Evolutionary conservation across 1,284 basidiomycete species (phyloP).

Genomic region (Cryptococcus sp.): DNA sequence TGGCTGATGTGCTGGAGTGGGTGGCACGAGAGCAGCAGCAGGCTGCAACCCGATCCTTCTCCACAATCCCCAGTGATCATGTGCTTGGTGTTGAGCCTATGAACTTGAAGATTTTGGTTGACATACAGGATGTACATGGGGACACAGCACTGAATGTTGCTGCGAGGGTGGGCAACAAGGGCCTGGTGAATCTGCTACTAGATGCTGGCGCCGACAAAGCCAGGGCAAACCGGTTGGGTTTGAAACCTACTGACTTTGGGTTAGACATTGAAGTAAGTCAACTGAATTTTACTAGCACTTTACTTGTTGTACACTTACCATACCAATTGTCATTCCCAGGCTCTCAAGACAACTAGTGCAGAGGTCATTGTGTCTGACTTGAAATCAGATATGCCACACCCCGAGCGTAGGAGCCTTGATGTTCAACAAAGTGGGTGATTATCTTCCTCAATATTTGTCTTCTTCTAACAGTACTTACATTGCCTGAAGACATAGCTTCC

Average conservation of each 20-base stretch:
- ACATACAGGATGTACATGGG: constrained; percentile 92
- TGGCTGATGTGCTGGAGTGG: constrained; percentile 76
- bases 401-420: constrained; percentile 83
- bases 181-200: constrained; percentile 78
- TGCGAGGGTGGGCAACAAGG: constrained; percentile 86
- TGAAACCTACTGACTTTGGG: constrained; percentile 90
- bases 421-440: constrained; percentile 69
- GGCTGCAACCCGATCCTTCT: constrained; percentile 53
- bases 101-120: constrained; percentile 70
- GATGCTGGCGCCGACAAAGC: constrained; percentile 87
- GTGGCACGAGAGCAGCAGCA: constrained; percentile 38
- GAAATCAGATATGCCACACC: constrained; percentile 65
- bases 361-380: constrained; percentile 71
- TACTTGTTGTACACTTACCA: neutral
- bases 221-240: constrained; percentile 87
- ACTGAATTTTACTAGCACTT: neutral
- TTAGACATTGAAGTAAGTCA: constrained; percentile 76
- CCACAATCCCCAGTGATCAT: neutral
- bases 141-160: constrained; percentile 96
- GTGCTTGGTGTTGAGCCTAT: constrained; percentile 7
- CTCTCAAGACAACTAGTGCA: constrained; percentile 57
- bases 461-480: constrained; percentile 43
- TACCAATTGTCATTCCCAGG: constrained; percentile 15
- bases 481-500: constrained; percentile 70
- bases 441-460: constrained; percentile 1